Evolutionary conservation across 192 early-diverging fungal species (phyloP).

Genomic region (Radiomyces spectabilis): DNA sequence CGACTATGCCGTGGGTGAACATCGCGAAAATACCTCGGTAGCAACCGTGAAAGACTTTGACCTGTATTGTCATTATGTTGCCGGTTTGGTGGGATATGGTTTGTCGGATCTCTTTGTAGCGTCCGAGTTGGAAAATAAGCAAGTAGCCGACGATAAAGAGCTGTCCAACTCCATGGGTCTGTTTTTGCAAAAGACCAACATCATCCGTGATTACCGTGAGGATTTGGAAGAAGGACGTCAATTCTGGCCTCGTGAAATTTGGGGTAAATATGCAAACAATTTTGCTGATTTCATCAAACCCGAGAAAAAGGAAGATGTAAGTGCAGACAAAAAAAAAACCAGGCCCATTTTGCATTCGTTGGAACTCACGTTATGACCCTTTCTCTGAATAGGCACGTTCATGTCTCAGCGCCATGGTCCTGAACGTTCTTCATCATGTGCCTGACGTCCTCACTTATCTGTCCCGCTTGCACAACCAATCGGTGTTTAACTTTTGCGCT

Average conservation of each 20-base stretch:
- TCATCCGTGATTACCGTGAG: slow-evolving; percentile 91
- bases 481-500: slow-evolving; percentile 90
- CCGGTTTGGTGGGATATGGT: slow-evolving; percentile 91
- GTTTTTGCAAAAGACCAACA: slow-evolving; percentile 98
- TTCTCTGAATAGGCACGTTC: slow-evolving; percentile 44
- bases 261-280: slow-evolving; percentile 71
- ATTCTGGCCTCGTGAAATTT: slow-evolving; percentile 97
- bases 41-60: slow-evolving; percentile 83
- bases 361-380: background rate
- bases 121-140: slow-evolving; percentile 68
- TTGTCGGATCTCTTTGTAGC: slow-evolving; percentile 86
- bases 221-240: slow-evolving; percentile 81
- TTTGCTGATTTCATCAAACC: slow-evolving; percentile 67
- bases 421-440: slow-evolving; percentile 77
- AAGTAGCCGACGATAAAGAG: slow-evolving; percentile 37
- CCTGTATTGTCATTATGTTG: slow-evolving; percentile 96
- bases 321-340: background rate
- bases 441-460: slow-evolving; percentile 87
- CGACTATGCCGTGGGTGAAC: slow-evolving; percentile 59
- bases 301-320: slow-evolving; percentile 51
- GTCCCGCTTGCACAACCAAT: slow-evolving; percentile 62
- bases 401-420: slow-evolving; percentile 84
- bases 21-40: slow-evolving; percentile 42
- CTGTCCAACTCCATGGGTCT: slow-evolving; percentile 92
- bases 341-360: background rate